phyloP scores from a whole-genome alignment of 2,329 filamentous ascomycete species.

The Exophiala viscosa region DNA sequence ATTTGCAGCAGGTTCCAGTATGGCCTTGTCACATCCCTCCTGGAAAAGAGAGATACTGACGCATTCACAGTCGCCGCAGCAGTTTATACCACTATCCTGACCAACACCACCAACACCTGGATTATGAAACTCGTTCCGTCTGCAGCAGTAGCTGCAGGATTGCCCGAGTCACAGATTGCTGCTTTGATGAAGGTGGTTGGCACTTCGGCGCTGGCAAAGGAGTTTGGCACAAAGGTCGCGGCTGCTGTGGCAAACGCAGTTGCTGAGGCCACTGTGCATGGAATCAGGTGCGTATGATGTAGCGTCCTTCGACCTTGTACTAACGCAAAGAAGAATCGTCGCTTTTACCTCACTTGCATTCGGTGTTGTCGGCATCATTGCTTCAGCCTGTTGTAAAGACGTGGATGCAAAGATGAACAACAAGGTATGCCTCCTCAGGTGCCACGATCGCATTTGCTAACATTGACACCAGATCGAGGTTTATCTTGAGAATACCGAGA shows the following conservation, averaged over 20 bases:
- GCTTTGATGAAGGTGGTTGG: not conserved
- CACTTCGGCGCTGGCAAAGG: not conserved
- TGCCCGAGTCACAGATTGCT: constrained; percentile 22
- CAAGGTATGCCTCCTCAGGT: constrained; percentile 17
- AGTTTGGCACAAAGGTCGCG: not conserved
- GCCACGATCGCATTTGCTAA: not conserved
- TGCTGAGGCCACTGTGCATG: constrained; percentile 2
- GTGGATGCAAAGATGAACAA: constrained; percentile 35
- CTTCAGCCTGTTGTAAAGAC: constrained; percentile 32
- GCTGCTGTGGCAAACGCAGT: not conserved
- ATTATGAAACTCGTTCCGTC: constrained; percentile 34
- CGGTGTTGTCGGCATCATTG: constrained; percentile 32
- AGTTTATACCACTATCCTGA: constrained; percentile 43
- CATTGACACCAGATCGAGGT: constrained; percentile 24
- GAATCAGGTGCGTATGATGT: constrained; percentile 2
- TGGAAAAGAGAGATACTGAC: not conserved
- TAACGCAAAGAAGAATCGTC: constrained; percentile 2
- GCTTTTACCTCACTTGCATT: constrained; percentile 32
- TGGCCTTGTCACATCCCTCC: not conserved
- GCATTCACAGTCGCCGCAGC: constrained; percentile 34
- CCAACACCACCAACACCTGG: constrained; percentile 26
- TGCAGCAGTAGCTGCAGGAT: constrained; percentile 36
- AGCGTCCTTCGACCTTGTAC: not conserved
- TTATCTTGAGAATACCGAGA: constrained; percentile 11
- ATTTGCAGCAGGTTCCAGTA: constrained; percentile 40